A percentile compares a stretch with the other conserved stretches of the same genome.
Conservation (phyloP, 2,329 filamentous ascomycete species). For the Lasiodiplodia sp. region DNA sequence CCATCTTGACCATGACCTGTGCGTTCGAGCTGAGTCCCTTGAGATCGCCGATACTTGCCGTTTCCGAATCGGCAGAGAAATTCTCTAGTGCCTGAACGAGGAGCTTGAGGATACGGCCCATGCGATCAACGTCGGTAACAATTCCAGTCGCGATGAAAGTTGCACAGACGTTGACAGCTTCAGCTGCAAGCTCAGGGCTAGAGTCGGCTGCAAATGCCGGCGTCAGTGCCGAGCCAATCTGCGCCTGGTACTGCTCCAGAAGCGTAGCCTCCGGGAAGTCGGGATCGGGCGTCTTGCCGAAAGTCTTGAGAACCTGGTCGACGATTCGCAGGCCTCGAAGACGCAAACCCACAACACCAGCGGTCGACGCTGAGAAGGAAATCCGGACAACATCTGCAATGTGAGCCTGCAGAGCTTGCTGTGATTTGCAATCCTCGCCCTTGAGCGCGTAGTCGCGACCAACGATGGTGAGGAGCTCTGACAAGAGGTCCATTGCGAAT, state of each 20-base stretch:
- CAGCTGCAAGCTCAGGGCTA: conserved; percentile 91
- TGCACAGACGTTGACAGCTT: conserved; percentile 97
- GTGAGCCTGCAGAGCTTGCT: conserved; percentile 78
- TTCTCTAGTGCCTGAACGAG: conserved; percentile 90
- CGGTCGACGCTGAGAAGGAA: conserved; percentile 96
- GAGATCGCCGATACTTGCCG: conserved; percentile 88
- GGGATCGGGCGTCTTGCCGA: conserved; percentile 92
- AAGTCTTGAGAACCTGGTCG: conserved; percentile 91
- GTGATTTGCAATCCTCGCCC: conserved; percentile 75
- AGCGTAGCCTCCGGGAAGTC: conserved; percentile 98
- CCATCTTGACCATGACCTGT: conserved; percentile 98
- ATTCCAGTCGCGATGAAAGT: conserved; percentile 97
- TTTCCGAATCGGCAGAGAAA: conserved; percentile 83
- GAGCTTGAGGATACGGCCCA: conserved; percentile 96
- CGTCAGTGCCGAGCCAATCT: conserved; percentile 95
- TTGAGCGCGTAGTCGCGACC: conserved; percentile 80
- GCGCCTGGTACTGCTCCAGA: conserved; percentile 96
- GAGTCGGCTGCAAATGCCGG: conserved; percentile 96
- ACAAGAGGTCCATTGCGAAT: conserved; percentile 89
- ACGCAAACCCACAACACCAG: conserved; percentile 86
- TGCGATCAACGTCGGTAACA: conserved; percentile 96
- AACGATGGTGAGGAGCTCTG: conserved; percentile 80
- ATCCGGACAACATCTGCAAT: conserved; percentile 94
- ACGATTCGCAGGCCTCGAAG: conserved; percentile 94
- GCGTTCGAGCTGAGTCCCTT: conserved; percentile 94